Conservation (phyloP, 306 rosid genomes). For the Trifolium dubium region DNA sequence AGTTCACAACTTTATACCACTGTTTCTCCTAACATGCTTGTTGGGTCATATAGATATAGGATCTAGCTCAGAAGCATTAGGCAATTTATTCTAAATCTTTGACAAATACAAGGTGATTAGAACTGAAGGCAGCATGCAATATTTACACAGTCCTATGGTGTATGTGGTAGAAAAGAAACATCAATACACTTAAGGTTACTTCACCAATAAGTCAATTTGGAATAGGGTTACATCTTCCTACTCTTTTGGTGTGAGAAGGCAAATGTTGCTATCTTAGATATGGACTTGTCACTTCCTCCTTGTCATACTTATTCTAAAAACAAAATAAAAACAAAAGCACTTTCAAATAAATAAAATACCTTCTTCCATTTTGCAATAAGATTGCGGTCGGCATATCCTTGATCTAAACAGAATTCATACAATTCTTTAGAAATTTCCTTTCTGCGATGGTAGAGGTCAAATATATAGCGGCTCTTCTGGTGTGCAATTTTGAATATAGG, state of each 20-base stretch:
- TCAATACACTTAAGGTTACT: not conserved
- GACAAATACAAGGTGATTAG: not conserved
- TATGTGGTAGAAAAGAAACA: not conserved
- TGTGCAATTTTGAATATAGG: slow-evolving; percentile 77
- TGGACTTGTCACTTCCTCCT: slow-evolving; percentile 8
- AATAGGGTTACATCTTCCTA: slow-evolving; percentile 1
- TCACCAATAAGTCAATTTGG: slow-evolving; percentile 3
- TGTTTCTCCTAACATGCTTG: not conserved
- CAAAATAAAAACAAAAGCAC: not conserved
- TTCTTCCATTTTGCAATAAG: slow-evolving; percentile 82
- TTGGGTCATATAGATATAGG: not conserved
- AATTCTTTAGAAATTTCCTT: slow-evolving; percentile 76
- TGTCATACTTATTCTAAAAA: not conserved
- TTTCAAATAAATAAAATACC: slow-evolving; percentile 46
- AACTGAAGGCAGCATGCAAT: not conserved
- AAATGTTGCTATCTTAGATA: not conserved
- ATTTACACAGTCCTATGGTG: slow-evolving; percentile 22
- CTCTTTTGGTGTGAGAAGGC: not conserved
- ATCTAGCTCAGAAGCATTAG: not conserved
- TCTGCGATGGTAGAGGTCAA: slow-evolving; percentile 67
- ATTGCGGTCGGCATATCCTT: slow-evolving; percentile 78
- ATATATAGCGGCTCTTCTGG: slow-evolving; percentile 78
- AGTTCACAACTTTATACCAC: slow-evolving; percentile 3
- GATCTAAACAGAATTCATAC: slow-evolving; percentile 73
- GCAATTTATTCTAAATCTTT: not conserved